Evolutionary conservation across 169 alveolate species (phyloP).

Genomic region (Toxoplasma gondii): DNA sequence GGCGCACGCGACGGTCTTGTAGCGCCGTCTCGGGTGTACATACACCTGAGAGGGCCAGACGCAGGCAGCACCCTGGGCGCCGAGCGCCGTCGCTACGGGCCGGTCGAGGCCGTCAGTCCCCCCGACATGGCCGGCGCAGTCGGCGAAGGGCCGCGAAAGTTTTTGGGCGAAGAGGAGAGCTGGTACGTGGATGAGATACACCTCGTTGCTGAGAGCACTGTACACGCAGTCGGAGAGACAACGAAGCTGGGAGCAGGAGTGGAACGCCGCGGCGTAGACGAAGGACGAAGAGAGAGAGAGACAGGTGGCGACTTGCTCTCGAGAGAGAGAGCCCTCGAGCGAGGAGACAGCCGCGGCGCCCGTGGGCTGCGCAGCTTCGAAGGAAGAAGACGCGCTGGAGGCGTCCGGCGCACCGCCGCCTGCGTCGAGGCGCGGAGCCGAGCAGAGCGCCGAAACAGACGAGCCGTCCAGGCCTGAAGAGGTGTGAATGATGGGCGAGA

Average conservation of each 20-base stretch:
- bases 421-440: not conserved
- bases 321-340: not conserved
- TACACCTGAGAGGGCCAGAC: not conserved
- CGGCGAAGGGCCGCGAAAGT: not conserved
- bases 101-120: not conserved
- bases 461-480: not conserved
- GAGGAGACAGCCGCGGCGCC: not conserved
- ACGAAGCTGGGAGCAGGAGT: slow-evolving; percentile 24
- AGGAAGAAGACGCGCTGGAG: not conserved
- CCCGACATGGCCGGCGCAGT: not conserved
- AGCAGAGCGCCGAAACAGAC: not conserved
- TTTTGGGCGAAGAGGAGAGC: slow-evolving; percentile 19
- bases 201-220: not conserved
- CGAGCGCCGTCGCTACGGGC: not conserved
- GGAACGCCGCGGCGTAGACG: slow-evolving; percentile 22
- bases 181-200: slow-evolving; percentile 15
- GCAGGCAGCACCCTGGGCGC: not conserved
- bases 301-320: not conserved
- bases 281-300: slow-evolving; percentile 2
- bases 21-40: not conserved
- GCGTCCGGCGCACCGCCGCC: not conserved
- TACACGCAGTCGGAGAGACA: not conserved
- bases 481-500: slow-evolving; percentile 19
- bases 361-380: not conserved
- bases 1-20: not conserved